Base-by-base conservation (phyloP, 257 asterid genomes). In the Gentiana macrophylla region DNA sequence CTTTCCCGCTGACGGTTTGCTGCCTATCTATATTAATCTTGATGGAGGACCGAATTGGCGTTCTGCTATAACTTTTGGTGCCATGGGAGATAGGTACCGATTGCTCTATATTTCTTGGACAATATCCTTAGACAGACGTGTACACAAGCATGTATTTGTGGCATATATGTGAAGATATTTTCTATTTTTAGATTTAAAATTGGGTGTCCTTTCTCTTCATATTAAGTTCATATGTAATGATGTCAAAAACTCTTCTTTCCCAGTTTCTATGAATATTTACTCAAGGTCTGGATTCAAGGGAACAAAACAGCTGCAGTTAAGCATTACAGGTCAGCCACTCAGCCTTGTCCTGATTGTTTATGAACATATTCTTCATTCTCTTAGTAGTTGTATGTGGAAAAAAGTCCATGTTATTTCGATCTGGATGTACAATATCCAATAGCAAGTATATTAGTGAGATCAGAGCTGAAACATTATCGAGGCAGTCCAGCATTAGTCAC, bases 221-320 rank as follows among this genome's bases (percentile, higher is more conserved):
- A 24, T 24, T 24, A 24, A 24, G 24, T 24, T 24, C 24, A 24
- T 24, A 24, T 24, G 24, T 24, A 24, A 34, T 52, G 65, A 56
- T 58, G 65, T 12, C 8, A 47, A 66, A 66, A 56, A 44, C 62
- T 60, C 64, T 52, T 53, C 57, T 49, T 32, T 49, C 70, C 85
- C 96, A 92, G 99, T 77, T 92, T 92, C 62, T 92, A 92, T 51
- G 99, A 92, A 60, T 92, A 92, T 79, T 68, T 92, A 62, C 94
- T 92, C 67, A 92, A 92, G 89, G 99, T 77, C 72, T 92, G 99
- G 99, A 80, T 92, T 62, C 97, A 83, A 76, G 99, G 99, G 65
- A 92, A 92, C 72, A 89, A 79, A 78, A 92, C 99, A 50, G 60
- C 67, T 72, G 55, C 78, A 49, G 97, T 92, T 72, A 80, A 77